Evolutionary conservation across 1,284 basidiomycete species (phyloP), one percentile per base, ranked within the genome.

Genomic region (Exobasidium cylindrosporum): DNA sequence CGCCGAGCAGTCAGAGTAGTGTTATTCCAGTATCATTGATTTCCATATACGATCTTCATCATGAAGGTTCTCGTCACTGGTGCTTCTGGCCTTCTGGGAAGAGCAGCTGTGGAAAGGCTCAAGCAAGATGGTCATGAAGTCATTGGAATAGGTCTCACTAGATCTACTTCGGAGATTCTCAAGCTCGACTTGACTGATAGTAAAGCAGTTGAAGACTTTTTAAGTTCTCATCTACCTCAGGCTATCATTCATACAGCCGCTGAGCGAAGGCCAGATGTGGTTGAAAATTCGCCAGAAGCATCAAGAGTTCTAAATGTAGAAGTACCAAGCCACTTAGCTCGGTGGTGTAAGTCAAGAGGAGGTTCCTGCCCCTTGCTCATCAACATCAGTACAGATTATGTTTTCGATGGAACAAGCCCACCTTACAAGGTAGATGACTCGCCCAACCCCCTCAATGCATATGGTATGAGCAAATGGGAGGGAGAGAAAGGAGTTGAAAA

Each of bases 161-260:
- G 83, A 32, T 79, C 82, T 0, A 62, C 67, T 47, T 59, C 69
- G 21, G 50, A 64, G 6, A 79, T 82, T 46, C 76, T 77, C 32
- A 80, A 81, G 60, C 80, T 84, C 28, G 83, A 84, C 64, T 70
- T 84, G 44, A 80, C 82, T 43, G 82, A 84, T 64, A 31, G 66
- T 4, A 62, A 62, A 2, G 81, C 81, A 4, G 78, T 83, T 17
- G 70, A 80, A 3, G 67, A 72, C 1, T 82, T 82, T 67, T 78
- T 84, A 58, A 57, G 61, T 4, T 55, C 66, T 4, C 69, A 80
- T 58, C 61, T 76, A 49, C 81, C 83, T 0, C 80, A 83, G 57
- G 81, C 79, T 46, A 80, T 84, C 35, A 76, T 84, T 29, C 83
- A 84, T 68, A 82, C 82, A 62, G 83, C 83, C 1, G 83, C 83